Evolutionary conservation across 352 stramenopile genomes (phyloP), one percentile per base, ranked within the genome.

Genomic region (Phytophthora aleatoria): DNA sequence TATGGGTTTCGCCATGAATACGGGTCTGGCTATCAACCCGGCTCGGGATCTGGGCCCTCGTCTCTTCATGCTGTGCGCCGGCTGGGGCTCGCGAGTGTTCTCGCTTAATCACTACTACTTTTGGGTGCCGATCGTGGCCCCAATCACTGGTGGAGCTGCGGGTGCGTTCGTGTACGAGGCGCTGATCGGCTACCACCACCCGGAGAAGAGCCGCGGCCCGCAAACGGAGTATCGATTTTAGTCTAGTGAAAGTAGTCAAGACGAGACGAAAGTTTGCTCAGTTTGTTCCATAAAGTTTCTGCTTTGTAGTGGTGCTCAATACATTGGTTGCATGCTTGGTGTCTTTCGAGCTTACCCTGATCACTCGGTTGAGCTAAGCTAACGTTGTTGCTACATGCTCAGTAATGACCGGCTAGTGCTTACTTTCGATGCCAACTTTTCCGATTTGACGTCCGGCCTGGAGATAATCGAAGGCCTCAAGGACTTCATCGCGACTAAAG

Each of bases 61-160:
- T 16, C 30, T 86, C 42, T 74, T 87, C 44, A 71, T 77, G 33
- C 16, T 54, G 41, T 49, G 70, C 15, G 78, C 76, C 53, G 78
- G 78, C 53, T 85, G 74, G 71, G 78, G 76, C 31, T 71, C 63
- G 26, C 58, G 66, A 39, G 73, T 82, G 20, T 85, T 87, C 67
- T 71, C 69, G 15, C 20, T 67, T 3, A 64, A 64, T 39, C 57
- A 82, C 55, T 58, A 75, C 61, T 87, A 87, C 74, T 87, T 83
- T 49, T 87, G 75, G 78, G 51, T 87, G 3, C 78, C 78, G 12
- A 67, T 87, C 26, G 71, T 87, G 11, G 78, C 57, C 9, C 78
- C 78, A 41, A 58, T 79, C 36, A 30, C 77, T 2, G 78, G 78
- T 26, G 76, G 73, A 13, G 62, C 57, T n/a, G 13, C 69, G 0